Conservation (phyloP, 2,329 filamentous ascomycete genomes). For the Penicillium palitans region DNA sequence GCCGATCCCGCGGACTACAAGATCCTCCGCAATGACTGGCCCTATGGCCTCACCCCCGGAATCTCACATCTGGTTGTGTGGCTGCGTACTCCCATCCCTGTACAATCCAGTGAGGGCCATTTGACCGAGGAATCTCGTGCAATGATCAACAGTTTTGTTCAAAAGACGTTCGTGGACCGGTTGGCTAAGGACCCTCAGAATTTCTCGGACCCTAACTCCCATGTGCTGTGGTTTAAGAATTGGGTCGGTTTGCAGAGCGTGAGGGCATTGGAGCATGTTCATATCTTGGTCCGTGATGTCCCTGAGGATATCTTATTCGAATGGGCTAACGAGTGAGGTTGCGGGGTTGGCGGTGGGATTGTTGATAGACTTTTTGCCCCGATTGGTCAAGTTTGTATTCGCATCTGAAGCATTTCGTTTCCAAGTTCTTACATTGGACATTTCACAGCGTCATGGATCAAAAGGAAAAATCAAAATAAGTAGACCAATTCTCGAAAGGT, state of each 20-base stretch:
- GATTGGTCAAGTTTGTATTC: not conserved
- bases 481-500: not conserved
- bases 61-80: constrained; percentile 61
- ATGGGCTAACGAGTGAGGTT: constrained; percentile 43
- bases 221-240: constrained; percentile 66
- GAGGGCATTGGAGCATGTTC: constrained; percentile 58
- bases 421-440: not conserved
- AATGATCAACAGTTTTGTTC: constrained; percentile 53
- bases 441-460: not conserved
- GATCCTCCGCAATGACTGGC: constrained; percentile 64
- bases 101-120: constrained; percentile 49
- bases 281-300: constrained; percentile 54
- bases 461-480: not conserved
- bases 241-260: constrained; percentile 63
- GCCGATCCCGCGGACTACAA: constrained; percentile 55
- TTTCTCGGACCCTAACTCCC: constrained; percentile 38
- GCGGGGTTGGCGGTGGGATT: not conserved
- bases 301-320: constrained; percentile 46
- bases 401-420: not conserved
- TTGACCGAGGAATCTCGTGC: constrained; percentile 52
- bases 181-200: constrained; percentile 39
- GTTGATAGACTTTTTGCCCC: not conserved
- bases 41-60: constrained; percentile 57
- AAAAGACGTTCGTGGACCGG: constrained; percentile 50
- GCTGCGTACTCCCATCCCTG: constrained; percentile 53